These are phyloP conservation scores for Euryodendron excelsum DNA, from an alignment of 148 eudicot genomes.

Conservation along the genomic window DNA sequence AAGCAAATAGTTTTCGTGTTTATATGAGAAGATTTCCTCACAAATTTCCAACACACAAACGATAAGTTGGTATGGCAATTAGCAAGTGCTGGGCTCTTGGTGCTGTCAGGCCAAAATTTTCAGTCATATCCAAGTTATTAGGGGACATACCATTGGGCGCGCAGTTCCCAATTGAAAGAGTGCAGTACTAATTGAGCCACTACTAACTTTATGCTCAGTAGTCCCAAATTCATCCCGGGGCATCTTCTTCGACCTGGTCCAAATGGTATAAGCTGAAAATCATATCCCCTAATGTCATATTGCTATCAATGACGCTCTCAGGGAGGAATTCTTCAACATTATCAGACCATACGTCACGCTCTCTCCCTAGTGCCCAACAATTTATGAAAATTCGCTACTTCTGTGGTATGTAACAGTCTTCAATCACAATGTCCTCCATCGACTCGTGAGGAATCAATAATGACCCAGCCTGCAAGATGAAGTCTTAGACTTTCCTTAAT, in stretches of 20 bases:
- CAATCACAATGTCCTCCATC: slow-evolving; percentile 21
- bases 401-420: slow-evolving; percentile 29
- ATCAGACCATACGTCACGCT: slow-evolving; percentile 28
- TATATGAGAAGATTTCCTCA: too few relatives aligned
- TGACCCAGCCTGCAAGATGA: slow-evolving; percentile 23
- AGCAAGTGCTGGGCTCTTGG: slow-evolving; percentile 17
- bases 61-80: slow-evolving; percentile 12
- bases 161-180: slow-evolving; percentile 45
- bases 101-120: slow-evolving; percentile 22
- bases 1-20: too few relatives aligned
- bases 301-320: slow-evolving; percentile 25
- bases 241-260: slow-evolving; percentile 34
- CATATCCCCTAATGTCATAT: slow-evolving; percentile 27
- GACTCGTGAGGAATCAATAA: slow-evolving; percentile 24
- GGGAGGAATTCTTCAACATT: slow-evolving; percentile 28
- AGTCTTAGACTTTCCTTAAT: slow-evolving; percentile 26
- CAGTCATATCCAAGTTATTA: slow-evolving; percentile 13
- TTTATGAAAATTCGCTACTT: slow-evolving; percentile 30
- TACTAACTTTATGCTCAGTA: slow-evolving; percentile 23
- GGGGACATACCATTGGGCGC: slow-evolving; percentile 19
- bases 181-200: slow-evolving; percentile 48
- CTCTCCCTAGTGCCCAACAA: slow-evolving; percentile 34
- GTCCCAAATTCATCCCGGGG: slow-evolving; percentile 39
- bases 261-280: slow-evolving; percentile 30
- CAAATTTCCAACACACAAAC: too few relatives aligned